Conservation (phyloP, 345 rosid species). For the Syzygium aqueum region DNA sequence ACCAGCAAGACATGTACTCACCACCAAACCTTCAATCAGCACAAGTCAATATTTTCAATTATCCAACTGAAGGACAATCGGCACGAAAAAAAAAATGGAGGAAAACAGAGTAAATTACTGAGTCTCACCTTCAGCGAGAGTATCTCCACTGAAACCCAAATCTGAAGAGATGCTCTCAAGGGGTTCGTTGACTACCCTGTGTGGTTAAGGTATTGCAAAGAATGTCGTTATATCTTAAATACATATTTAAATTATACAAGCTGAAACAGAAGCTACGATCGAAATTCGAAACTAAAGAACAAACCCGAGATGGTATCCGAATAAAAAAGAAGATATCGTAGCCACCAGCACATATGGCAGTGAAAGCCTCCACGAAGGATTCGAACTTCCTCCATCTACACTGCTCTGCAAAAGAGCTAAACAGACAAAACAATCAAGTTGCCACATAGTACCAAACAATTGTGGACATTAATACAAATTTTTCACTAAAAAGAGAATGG, state of each 20-base stretch:
- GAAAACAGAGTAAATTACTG: neutral
- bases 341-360: conserved; percentile 83
- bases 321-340: conserved; percentile 70
- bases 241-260: neutral
- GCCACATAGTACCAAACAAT: neutral
- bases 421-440: neutral
- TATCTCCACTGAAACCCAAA: conserved; percentile 81
- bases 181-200: conserved; percentile 94
- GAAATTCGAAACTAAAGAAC: conserved; percentile 12
- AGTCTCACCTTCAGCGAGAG: conserved; percentile 79
- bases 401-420: conserved; percentile 41
- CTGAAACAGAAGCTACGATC: neutral
- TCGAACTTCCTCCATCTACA: conserved; percentile 35
- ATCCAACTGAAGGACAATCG: neutral
- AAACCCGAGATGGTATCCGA: conserved; percentile 95
- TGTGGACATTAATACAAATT: neutral
- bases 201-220: neutral
- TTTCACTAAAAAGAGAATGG: neutral
- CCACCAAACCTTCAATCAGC: conserved; percentile 68
- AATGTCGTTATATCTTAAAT: neutral
- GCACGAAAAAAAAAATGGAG: neutral
- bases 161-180: conserved; percentile 85
- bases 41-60: neutral
- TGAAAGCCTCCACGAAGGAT: conserved; percentile 80
- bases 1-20: conserved; percentile 87